Evolutionary conservation across 2,329 filamentous ascomycete species (phyloP).

Genomic region (Neonectria hederae): DNA sequence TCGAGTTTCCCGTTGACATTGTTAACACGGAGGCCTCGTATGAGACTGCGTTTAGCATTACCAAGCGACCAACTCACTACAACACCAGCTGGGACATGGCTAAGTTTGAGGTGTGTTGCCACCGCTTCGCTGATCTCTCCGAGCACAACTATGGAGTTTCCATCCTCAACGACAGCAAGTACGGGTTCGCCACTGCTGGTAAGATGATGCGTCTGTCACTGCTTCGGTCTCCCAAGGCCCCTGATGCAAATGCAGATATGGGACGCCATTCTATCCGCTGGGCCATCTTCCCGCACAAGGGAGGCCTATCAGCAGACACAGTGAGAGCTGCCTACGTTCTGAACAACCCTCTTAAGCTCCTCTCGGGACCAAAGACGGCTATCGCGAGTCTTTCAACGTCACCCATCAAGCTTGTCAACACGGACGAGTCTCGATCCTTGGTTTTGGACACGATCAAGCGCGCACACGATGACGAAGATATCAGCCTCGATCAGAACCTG

Average conservation of each 20-base stretch:
- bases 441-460: conserved; percentile 92
- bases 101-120: conserved; percentile 96
- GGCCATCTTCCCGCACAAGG: conserved; percentile 87
- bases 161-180: conserved; percentile 94
- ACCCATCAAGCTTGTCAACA: conserved; percentile 74
- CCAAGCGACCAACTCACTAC: conserved; percentile 92
- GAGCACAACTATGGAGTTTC: conserved; percentile 91
- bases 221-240: conserved; percentile 88
- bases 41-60: conserved; percentile 92
- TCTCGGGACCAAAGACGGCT: conserved; percentile 43
- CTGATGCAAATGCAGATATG: conserved; percentile 95
- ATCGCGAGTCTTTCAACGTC: conserved; percentile 42
- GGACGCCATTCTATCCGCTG: conserved; percentile 87
- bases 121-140: conserved; percentile 91
- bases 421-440: conserved; percentile 65
- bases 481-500: conserved; percentile 69
- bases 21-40: conserved; percentile 93
- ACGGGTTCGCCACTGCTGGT: conserved; percentile 90
- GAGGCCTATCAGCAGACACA: conserved; percentile 75
- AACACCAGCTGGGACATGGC: conserved; percentile 98
- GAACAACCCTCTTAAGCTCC: conserved; percentile 76
- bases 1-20: conserved; percentile 95
- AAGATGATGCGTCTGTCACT: conserved; percentile 90
- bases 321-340: conserved; percentile 88
- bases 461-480: conserved; percentile 85